Percentiles rank a stretch among this genome's conserved stretches.
Conservation (phyloP, 768 basidiomycete genomes). For the Cystobasidium ongulense region DNA sequence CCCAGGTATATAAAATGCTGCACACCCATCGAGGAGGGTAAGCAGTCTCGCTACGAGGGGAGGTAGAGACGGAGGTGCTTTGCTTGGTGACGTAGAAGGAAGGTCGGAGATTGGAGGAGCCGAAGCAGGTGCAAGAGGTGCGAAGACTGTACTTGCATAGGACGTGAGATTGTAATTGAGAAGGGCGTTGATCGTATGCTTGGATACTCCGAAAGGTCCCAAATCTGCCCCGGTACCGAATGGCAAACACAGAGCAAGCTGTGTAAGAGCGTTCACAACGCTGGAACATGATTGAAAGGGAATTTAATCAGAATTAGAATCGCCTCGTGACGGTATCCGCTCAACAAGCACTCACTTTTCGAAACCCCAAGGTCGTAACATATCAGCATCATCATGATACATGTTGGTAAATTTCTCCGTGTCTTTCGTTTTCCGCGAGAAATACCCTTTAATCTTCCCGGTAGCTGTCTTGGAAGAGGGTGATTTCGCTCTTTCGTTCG, state of each 20-base stretch:
- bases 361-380: constrained; percentile 14
- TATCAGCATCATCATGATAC: constrained; percentile 16
- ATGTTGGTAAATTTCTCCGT: not conserved
- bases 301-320: not conserved
- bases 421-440: not conserved
- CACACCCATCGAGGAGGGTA: not conserved
- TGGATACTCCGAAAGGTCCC: constrained; percentile 26
- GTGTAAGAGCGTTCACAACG: not conserved
- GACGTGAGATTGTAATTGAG: constrained; percentile 15
- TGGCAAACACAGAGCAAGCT: constrained; percentile 26
- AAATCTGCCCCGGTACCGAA: not conserved
- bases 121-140: not conserved
- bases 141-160: constrained; percentile 10
- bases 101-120: not conserved
- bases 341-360: constrained; percentile 2
- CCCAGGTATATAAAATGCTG: not conserved
- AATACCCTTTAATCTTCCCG: constrained; percentile 25
- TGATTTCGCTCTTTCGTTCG: not conserved
- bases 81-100: not conserved
- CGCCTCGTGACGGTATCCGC: not conserved
- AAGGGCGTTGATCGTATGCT: constrained; percentile 22
- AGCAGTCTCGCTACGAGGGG: constrained; percentile 20
- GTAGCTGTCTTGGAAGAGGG: not conserved
- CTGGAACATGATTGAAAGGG: not conserved
- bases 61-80: constrained; percentile 7